A percentile compares a stretch with the other conserved stretches of the same genome.
phyloP scores from a whole-genome alignment of 768 basidiomycete genomes.

The Lactifluus subvellereus region DNA sequence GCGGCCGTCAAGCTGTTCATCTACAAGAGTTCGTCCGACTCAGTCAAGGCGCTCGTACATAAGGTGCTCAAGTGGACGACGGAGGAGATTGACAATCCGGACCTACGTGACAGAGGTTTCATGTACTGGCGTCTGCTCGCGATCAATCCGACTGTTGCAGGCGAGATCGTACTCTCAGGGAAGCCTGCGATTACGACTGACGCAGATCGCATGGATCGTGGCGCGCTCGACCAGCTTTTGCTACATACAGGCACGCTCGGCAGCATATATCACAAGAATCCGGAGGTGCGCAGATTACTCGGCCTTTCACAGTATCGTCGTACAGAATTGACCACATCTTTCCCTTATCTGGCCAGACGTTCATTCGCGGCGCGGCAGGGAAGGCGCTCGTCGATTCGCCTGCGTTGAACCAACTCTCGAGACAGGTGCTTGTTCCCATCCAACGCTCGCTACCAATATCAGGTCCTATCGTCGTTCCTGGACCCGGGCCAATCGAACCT shows the following conservation, averaged over 20 bases:
- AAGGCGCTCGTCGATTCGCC: constrained; percentile 83
- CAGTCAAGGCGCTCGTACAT: constrained; percentile 83
- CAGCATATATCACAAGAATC: constrained; percentile 97
- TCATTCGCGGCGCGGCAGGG: constrained; percentile 85
- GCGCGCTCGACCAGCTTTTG: constrained; percentile 89
- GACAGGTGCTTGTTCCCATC: constrained; percentile 61
- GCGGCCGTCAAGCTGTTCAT: constrained; percentile 96
- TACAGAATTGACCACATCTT: constrained; percentile 8
- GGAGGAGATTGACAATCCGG: constrained; percentile 97
- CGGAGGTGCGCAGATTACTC: constrained; percentile 56
- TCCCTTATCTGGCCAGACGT: constrained; percentile 50
- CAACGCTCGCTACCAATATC: constrained; percentile 45
- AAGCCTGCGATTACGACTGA: constrained; percentile 98
- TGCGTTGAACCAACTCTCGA: constrained; percentile 79
- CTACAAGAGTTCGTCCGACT: constrained; percentile 76
- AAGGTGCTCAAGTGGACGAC: constrained; percentile 97
- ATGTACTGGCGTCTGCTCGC: constrained; percentile 99
- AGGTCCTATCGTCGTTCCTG: constrained; percentile 45
- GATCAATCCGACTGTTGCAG: constrained; percentile 82
- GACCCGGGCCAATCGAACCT: constrained; percentile 59
- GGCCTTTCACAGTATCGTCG: neutral
- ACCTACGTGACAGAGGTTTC: constrained; percentile 93
- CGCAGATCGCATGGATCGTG: constrained; percentile 95
- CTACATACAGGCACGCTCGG: constrained; percentile 91
- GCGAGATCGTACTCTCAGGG: constrained; percentile 85